Evolutionary conservation across 768 basidiomycete species (phyloP), one percentile per base, ranked within the genome.

Genomic region (Suillus variegatus): DNA sequence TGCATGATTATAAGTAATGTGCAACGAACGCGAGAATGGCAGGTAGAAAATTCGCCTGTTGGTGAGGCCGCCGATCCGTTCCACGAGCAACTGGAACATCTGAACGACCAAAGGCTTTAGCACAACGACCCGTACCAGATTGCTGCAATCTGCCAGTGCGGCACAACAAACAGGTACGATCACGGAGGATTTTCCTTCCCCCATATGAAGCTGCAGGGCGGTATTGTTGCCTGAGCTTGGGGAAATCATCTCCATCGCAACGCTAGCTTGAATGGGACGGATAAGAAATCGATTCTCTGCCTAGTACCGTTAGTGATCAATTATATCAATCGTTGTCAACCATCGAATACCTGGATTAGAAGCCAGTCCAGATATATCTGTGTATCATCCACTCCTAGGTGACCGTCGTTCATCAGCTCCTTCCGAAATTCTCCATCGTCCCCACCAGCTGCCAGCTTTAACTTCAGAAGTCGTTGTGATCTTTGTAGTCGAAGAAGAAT

Each of bases 121-220:
- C 35, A 76, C 72, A 12, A 78, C 67, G 28, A 79, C 74, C 56
- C 79, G 72, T 13, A 79, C 73, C 0, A 79, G 46, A 36, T 67
- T 71, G 38, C 68, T 38, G 12, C 75, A 69, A 58, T 77, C 57
- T 3, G 78, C 76, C 10, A 78, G 68, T 14, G 69, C 58, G 1
- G 73, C 65, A 3, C 66, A 68, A 25, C 68, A 68, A 20, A 78
- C 70, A 1, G 78, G 78, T 8, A 79, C 67, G 43, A 79, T 86
- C 25, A 79, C 79, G 2, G 78, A 78, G 1, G 79, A 76, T 63
- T 86, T 86, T 16, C 85, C 85, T 67, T 86, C 85, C 18, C 85
- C 85, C 85, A 86, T 86, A 61, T 85, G 84, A 14, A 86, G 79
- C 64, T 86, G 85, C 20, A 82, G 73, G 6, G 78, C 69, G 0